phyloP scores from a whole-genome alignment of 2,329 filamentous ascomycete species.

The Ceratocystis alfenasii region DNA sequence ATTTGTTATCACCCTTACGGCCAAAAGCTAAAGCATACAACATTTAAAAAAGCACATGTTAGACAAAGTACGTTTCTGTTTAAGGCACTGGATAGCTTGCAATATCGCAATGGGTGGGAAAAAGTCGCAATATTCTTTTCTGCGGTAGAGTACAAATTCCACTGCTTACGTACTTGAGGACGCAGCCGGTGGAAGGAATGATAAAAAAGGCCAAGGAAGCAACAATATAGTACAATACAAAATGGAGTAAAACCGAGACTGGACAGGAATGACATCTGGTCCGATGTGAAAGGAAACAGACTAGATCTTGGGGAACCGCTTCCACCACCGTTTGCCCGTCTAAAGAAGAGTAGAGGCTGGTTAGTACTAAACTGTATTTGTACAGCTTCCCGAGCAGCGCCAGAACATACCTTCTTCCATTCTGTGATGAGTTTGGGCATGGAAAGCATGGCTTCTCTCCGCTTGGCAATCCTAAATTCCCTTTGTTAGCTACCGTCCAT shows the following conservation, averaged over 20 bases:
- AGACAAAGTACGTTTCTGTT: not conserved
- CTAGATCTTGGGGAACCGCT: slow-evolving; percentile 40
- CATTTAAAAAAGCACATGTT: not conserved
- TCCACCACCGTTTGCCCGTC: slow-evolving; percentile 22
- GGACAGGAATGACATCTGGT: not conserved
- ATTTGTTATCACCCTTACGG: not conserved
- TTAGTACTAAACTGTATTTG: slow-evolving; percentile 9
- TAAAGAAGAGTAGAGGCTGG: not conserved
- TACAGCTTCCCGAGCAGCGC: not conserved
- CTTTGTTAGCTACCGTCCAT: slow-evolving; percentile 7
- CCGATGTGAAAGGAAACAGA: slow-evolving; percentile 19
- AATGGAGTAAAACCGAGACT: slow-evolving; percentile 3
- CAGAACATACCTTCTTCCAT: slow-evolving; percentile 71
- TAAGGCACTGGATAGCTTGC: no score
- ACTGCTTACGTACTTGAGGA: slow-evolving; percentile 7
- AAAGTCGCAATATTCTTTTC: slow-evolving; percentile 16
- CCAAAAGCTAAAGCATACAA: not conserved
- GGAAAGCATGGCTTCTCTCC: slow-evolving; percentile 81
- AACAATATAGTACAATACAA: slow-evolving; percentile 21
- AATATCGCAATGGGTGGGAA: not conserved
- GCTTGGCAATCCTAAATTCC: slow-evolving; percentile 61
- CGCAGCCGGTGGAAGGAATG: slow-evolving; percentile 12
- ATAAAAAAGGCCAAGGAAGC: slow-evolving; percentile 16
- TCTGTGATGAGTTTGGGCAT: slow-evolving; percentile 87
- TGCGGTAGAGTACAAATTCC: slow-evolving; percentile 21